Conservation (phyloP, 2,329 filamentous ascomycete genomes). For the Claviceps citrina region DNA sequence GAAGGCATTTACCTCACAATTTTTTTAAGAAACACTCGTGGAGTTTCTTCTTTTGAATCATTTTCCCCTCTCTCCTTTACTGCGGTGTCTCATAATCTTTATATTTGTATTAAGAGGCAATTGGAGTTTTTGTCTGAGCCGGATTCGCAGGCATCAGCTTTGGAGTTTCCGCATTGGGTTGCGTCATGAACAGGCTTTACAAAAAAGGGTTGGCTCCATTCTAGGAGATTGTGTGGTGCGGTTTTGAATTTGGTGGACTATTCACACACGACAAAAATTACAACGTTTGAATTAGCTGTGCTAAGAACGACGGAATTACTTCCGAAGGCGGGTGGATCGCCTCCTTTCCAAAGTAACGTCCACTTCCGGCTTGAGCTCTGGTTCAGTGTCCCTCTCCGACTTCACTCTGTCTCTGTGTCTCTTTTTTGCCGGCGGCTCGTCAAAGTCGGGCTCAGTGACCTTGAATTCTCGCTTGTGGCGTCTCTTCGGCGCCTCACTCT, state of each 20-base stretch:
- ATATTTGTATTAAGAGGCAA: background rate
- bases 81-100: background rate
- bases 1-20: background rate
- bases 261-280: background rate
- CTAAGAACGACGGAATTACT: background rate
- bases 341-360: constrained; percentile 8
- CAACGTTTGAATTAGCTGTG: too few relatives aligned
- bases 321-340: constrained; percentile 5
- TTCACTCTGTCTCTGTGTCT: constrained; percentile 10
- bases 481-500: constrained; percentile 11
- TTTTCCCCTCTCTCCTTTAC: background rate
- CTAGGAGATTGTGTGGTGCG: background rate
- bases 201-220: background rate
- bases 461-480: constrained; percentile 14
- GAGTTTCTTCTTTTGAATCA: background rate
- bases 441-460: constrained; percentile 12
- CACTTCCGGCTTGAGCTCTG: constrained; percentile 3
- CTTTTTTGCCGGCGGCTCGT: constrained; percentile 14
- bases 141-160: background rate
- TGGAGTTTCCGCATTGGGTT: background rate
- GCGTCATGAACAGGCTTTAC: background rate
- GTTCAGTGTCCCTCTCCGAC: constrained; percentile 10
- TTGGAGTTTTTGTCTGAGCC: background rate
- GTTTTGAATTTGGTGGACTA: too few relatives aligned
- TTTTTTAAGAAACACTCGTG: too few relatives aligned